Evolutionary conservation across 2,329 filamentous ascomycete species (phyloP), one percentile per base, ranked within the genome.

Genomic region (Scytalidium sp.): DNA sequence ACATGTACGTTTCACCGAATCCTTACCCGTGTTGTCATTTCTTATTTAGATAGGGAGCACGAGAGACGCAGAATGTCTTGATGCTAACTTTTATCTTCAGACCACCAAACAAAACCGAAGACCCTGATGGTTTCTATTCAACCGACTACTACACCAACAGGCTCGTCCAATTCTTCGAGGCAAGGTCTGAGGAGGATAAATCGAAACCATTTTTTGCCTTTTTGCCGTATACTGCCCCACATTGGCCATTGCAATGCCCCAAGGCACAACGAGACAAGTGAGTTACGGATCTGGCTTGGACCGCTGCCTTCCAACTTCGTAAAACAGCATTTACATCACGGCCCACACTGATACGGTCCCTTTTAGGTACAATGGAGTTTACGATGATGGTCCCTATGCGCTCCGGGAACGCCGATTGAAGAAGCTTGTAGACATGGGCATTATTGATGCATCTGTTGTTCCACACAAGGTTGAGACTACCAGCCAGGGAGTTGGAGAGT

Each of bases 321-420:
- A n/a, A n/a, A n/a, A n/a, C n/a, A 2, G 79, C 81, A 1, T 85
- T 83, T 61, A 81, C 80, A 0, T 81, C 81, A 0, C 81, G 81
- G 2, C 81, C 85, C 55, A 85, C 81, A 81, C 81, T 81, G 2
- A 65, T 85, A 6, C 81, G 85, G 56, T 79, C 79, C 0, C 79
- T 80, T 0, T 64, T 69, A 44, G 70, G 76, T 80, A 79, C 58
- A 64, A 69, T 22, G 75, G 74, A 11, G 60, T 70, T 13, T 80
- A 79, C 53, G 70, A 79, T 47, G 69, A 75, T 1, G 77, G 76
- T 0, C 76, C 76, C 2, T 69, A 76, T 39, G 74, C 64, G 0
- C 63, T 80, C 5, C 66, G 76, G 2, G 52, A 67, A 29, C 62
- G 65, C 25, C 70, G 78, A 2, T 62, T 80, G 11, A 63, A 71